These are phyloP conservation scores for Nicotiana otophora DNA, from an alignment of 257 asterid genomes.

Conservation along the genomic window DNA sequence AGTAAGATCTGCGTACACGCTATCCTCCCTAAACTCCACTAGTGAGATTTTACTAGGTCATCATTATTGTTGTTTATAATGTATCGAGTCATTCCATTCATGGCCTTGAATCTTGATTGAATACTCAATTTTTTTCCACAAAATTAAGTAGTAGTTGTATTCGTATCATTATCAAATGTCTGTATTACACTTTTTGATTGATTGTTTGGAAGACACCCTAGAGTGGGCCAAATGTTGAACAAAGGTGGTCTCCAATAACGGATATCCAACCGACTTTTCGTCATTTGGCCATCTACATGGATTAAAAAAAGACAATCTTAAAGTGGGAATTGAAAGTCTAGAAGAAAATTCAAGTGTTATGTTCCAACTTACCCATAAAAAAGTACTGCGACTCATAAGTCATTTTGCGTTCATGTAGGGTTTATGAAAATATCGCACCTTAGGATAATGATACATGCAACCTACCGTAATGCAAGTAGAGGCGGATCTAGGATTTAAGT, in stretches of 20 bases:
- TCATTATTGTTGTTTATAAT: no score
- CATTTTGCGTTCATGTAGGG: no score
- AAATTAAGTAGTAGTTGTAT: neutral
- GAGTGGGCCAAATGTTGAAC: neutral
- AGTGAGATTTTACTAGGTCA: no score
- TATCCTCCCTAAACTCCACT: no score
- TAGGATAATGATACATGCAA: fast-evolving
- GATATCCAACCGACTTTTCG: neutral
- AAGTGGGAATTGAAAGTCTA: neutral
- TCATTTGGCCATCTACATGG: neutral
- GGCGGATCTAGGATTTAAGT: no score
- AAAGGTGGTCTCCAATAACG: neutral
- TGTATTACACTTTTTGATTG: neutral
- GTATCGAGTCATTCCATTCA: neutral
- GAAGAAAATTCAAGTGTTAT: neutral
- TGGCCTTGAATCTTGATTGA: neutral
- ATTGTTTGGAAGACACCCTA: neutral
- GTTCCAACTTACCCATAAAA: no score
- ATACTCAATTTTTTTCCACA: neutral
- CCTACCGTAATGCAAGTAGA: no score
- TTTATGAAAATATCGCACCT: fast-evolving
- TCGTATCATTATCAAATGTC: neutral
- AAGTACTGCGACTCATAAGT: fast-evolving
- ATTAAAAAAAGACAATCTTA: neutral
- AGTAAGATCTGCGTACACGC: no score